A percentile compares a stretch with the other conserved stretches of the same genome.
Conservation (phyloP, 495 filamentous ascomycete genomes). For the Annulohypoxylon maeteangense region DNA sequence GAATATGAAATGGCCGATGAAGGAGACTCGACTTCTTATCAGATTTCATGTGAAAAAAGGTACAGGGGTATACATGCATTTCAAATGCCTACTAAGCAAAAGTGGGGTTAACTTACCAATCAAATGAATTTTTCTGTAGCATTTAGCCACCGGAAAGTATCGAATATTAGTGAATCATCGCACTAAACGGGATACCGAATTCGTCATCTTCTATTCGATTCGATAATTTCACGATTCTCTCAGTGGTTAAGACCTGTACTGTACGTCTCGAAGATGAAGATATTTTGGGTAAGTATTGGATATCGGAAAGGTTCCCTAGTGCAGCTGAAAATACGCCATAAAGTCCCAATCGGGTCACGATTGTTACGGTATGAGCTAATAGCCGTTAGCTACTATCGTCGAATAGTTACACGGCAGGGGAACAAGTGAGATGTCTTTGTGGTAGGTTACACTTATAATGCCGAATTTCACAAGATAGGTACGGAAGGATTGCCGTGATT, state of each 20-base stretch:
- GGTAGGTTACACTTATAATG: neutral
- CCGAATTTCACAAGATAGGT: neutral
- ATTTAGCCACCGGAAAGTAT: conserved; percentile 26
- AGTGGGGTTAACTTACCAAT: conserved; percentile 43
- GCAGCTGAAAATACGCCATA: neutral
- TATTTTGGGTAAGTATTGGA: no score
- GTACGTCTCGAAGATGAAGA: neutral
- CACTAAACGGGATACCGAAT: conserved; percentile 19
- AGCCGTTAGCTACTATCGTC: neutral
- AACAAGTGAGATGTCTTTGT: neutral
- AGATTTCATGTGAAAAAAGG: conserved; percentile 7
- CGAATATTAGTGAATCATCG: conserved; percentile 8
- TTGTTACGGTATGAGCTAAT: neutral
- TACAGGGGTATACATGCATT: conserved; percentile 18
- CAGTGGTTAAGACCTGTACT: neutral
- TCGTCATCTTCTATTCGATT: conserved; percentile 3
- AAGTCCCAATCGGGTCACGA: neutral
- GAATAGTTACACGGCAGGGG: neutral
- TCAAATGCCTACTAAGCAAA: conserved; percentile 41
- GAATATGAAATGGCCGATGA: conserved; percentile 1
- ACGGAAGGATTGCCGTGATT: neutral
- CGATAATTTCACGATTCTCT: neutral
- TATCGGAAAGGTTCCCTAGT: neutral
- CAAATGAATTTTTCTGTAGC: conserved; percentile 11
- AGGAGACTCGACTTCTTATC: conserved; percentile 33